These are phyloP conservation scores for Iberis amara DNA, from an alignment of 441 rosid species.

Conservation along the genomic window DNA sequence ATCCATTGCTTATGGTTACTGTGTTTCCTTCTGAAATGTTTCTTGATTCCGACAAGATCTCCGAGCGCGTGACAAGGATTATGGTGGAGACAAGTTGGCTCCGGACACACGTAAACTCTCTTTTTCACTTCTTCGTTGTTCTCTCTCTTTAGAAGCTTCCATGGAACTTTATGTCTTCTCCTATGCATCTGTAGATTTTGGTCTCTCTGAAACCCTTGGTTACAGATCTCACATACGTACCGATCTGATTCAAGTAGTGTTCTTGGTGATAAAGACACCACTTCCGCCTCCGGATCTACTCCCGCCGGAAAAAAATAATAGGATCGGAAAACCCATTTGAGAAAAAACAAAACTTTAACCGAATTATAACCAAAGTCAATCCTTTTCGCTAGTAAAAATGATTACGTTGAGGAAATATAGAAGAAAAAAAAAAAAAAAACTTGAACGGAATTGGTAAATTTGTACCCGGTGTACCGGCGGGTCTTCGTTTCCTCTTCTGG, in stretches of 20 bases:
- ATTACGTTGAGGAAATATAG: too few relatives aligned
- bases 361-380: conserved; percentile 8
- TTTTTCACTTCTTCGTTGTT: conserved; percentile 52
- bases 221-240: conserved; percentile 98
- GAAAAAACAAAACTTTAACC: not conserved
- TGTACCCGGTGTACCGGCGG: conserved; percentile 90
- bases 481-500: conserved; percentile 59
- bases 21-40: conserved; percentile 72
- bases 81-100: conserved; percentile 73
- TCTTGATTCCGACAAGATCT: conserved; percentile 81
- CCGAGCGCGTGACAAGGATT: conserved; percentile 79
- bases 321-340: not conserved
- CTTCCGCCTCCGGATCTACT: conserved; percentile 94
- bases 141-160: conserved; percentile 83
- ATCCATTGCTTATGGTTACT: conserved; percentile 77
- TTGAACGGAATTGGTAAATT: too few relatives aligned
- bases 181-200: conserved; percentile 97
- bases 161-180: conserved; percentile 88
- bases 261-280: conserved; percentile 82
- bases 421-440: too few relatives aligned
- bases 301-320: not conserved
- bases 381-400: too few relatives aligned
- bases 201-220: conserved; percentile 92
- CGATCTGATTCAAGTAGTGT: conserved; percentile 86
- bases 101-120: conserved; percentile 73